A percentile compares a stretch with the other conserved stretches of the same genome.
Evolutionary conservation across 169 alveolate genomes (phyloP).

Genomic region (Plasmodium fragile): DNA sequence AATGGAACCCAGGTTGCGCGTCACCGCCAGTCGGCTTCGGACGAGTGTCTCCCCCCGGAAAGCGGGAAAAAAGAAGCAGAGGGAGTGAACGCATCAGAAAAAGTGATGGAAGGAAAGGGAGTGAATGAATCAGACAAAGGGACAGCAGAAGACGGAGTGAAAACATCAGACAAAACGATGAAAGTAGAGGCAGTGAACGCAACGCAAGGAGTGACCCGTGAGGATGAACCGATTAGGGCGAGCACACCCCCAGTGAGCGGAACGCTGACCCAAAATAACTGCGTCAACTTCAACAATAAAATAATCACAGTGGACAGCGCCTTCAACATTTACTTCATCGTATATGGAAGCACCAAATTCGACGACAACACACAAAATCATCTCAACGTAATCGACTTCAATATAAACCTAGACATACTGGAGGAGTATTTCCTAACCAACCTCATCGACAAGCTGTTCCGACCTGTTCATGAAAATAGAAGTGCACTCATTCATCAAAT

Average conservation of each 20-base stretch:
- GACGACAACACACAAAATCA: conserved; percentile 59
- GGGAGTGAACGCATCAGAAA: neutral
- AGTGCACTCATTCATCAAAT: conserved; percentile 36
- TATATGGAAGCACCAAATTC: conserved; percentile 26
- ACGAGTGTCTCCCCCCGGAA: neutral
- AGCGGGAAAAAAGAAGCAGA: no score
- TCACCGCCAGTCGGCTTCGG: neutral
- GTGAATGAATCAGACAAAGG: neutral
- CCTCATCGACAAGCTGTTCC: conserved; percentile 40
- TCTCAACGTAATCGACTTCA: conserved; percentile 50
- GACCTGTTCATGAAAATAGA: conserved; percentile 27
- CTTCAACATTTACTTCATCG: conserved; percentile 64
- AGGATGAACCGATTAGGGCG: neutral
- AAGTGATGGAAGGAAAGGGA: neutral
- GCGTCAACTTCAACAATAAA: conserved; percentile 67
- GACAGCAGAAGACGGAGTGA: neutral
- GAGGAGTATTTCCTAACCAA: conserved; percentile 66
- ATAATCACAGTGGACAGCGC: conserved; percentile 20
- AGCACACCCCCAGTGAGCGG: neutral
- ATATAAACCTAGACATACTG: conserved; percentile 45
- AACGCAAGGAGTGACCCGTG: neutral
- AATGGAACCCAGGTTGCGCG: neutral
- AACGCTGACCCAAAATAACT: conserved; percentile 12
- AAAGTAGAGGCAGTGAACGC: neutral
- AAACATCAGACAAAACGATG: neutral